Evolutionary conservation across 2,329 filamentous ascomycete genomes (phyloP).

Genomic region (Diaporthe humulicola): DNA sequence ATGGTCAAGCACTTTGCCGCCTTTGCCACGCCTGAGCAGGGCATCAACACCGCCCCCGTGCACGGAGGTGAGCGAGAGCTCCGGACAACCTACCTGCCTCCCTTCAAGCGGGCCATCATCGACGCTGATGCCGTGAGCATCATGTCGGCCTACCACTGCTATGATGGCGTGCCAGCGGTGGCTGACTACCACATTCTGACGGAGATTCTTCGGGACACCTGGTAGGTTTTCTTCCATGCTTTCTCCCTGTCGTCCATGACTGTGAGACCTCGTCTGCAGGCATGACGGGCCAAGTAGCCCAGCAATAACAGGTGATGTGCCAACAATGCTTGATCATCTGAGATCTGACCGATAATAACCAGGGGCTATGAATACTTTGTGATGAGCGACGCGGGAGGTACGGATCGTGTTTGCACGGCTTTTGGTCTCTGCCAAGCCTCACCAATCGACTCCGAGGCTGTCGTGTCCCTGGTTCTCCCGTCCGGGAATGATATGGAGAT

Average conservation of each 20-base stretch:
- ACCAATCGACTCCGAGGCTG: constrained; percentile 74
- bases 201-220: constrained; percentile 77
- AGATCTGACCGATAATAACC: not conserved
- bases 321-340: not conserved
- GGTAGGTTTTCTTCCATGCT: constrained; percentile 53
- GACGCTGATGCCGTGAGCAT: constrained; percentile 76
- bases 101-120: constrained; percentile 78
- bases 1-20: constrained; percentile 84
- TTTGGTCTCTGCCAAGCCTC: constrained; percentile 74
- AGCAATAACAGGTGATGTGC: not conserved
- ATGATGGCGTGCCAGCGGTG: constrained; percentile 78
- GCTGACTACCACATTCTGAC: constrained; percentile 76
- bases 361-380: constrained; percentile 76
- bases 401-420: constrained; percentile 73
- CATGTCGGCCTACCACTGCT: constrained; percentile 82
- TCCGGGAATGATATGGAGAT: constrained; percentile 82
- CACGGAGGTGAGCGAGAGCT: constrained; percentile 67
- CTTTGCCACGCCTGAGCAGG: constrained; percentile 78
- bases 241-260: too few relatives aligned
- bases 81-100: constrained; percentile 67
- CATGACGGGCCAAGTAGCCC: not conserved
- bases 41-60: constrained; percentile 75
- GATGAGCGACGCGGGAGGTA: constrained; percentile 75
- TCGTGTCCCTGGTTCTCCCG: constrained; percentile 70
- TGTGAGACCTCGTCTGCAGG: not conserved